phyloP scores from a whole-genome alignment of 2,329 filamentous ascomycete genomes.

The Arthroderma uncinatum region DNA sequence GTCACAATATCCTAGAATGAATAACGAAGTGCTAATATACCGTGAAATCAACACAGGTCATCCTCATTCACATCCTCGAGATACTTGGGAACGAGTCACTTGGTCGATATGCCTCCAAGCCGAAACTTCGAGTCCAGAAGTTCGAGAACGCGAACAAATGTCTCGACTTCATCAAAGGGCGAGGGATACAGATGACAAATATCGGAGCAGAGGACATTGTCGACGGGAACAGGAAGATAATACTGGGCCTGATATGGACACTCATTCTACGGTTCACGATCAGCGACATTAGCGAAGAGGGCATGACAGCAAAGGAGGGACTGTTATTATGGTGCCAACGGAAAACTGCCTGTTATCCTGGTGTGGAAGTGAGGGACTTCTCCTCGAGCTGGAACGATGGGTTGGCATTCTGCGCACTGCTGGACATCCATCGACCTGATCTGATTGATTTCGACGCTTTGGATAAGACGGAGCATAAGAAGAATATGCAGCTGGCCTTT shows the following conservation, averaged over 20 bases:
- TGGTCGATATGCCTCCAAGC: conserved; percentile 90
- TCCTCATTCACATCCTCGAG: conserved; percentile 93
- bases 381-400: conserved; percentile 96
- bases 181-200: conserved; percentile 94
- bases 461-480: conserved; percentile 85
- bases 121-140: conserved; percentile 87
- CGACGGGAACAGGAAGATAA: conserved; percentile 95
- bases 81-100: conserved; percentile 90
- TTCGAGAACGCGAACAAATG: conserved; percentile 98
- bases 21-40: background rate
- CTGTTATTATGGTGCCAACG: conserved; percentile 93
- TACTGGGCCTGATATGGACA: conserved; percentile 94
- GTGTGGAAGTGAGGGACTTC: conserved; percentile 91
- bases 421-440: conserved; percentile 95
- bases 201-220: conserved; percentile 98
- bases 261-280: conserved; percentile 97
- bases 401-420: conserved; percentile 84
- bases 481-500: conserved; percentile 97
- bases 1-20: background rate
- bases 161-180: conserved; percentile 80
- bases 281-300: conserved; percentile 95
- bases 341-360: conserved; percentile 97
- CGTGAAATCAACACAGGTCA: conserved; percentile 47
- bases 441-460: conserved; percentile 92
- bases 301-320: conserved; percentile 94